A percentile compares a stretch with the other conserved stretches of the same genome.
Conservation (phyloP, 768 basidiomycete genomes). For the Rubroboletus satanas region DNA sequence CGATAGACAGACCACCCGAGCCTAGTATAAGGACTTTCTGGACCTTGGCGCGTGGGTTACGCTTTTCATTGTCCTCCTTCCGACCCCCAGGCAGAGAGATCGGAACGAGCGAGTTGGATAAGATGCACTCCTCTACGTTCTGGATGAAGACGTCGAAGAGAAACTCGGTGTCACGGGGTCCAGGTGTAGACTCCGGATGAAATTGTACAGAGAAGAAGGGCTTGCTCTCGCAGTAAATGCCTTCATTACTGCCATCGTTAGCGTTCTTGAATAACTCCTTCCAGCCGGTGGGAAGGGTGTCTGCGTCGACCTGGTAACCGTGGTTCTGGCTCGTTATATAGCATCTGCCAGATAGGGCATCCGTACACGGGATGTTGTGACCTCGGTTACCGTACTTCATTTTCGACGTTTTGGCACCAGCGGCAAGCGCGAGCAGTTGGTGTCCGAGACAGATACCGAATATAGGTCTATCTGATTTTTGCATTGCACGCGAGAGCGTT, state of each 20-base stretch:
- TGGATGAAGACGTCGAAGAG: constrained; percentile 96
- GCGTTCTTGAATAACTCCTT: constrained; percentile 94
- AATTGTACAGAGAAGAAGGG: constrained; percentile 99
- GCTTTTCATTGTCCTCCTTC: constrained; percentile 77
- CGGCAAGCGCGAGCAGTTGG: constrained; percentile 92
- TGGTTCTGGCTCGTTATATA: constrained; percentile 99
- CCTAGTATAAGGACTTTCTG: constrained; percentile 95
- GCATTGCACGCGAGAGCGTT: constrained; percentile 61
- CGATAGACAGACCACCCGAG: constrained; percentile 96
- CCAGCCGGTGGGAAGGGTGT: constrained; percentile 80
- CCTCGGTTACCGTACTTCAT: constrained; percentile 99
- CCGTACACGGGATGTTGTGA: constrained; percentile 97
- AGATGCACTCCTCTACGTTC: constrained; percentile 72
- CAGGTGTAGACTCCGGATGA: constrained; percentile 96
- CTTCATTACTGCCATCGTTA: constrained; percentile 97
- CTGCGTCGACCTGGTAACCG: constrained; percentile 89
- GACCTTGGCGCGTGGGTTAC: constrained; percentile 68
- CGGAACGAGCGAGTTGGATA: constrained; percentile 49
- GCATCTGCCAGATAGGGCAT: constrained; percentile 88
- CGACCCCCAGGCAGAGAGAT: constrained; percentile 75
- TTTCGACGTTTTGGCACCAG: constrained; percentile 91
- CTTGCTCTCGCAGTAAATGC: constrained; percentile 87
- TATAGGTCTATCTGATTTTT: constrained; percentile 77
- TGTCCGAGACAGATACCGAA: constrained; percentile 99
- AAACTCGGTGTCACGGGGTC: constrained; percentile 97